phyloP scores from a whole-genome alignment of 345 rosid genomes.

The Populus simonii region DNA sequence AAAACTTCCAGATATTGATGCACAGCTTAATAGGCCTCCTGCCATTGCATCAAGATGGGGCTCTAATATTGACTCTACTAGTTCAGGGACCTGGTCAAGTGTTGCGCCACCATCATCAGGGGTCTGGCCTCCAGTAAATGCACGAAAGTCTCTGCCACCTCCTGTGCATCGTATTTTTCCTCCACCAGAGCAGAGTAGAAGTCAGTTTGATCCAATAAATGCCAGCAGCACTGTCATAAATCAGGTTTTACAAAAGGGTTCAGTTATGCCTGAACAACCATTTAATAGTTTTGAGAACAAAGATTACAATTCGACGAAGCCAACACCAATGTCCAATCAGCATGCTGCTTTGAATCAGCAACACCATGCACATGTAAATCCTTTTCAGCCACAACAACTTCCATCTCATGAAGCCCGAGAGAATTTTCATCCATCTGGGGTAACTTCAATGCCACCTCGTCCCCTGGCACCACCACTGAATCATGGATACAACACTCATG shows the following conservation, averaged over 20 bases:
- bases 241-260: slow-evolving; percentile 45
- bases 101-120: slow-evolving; percentile 33
- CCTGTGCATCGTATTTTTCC: slow-evolving; percentile 43
- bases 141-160: slow-evolving; percentile 50
- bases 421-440: slow-evolving; percentile 34
- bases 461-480: slow-evolving; percentile 34
- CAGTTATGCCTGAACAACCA: slow-evolving; percentile 49
- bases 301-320: slow-evolving; percentile 32
- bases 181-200: slow-evolving; percentile 37
- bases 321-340: slow-evolving; percentile 39
- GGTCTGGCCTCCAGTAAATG: slow-evolving; percentile 56
- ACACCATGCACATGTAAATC: slow-evolving; percentile 40
- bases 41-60: slow-evolving; percentile 36
- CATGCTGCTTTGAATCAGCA: slow-evolving; percentile 46
- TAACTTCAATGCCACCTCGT: slow-evolving; percentile 45
- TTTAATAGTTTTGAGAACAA: slow-evolving; percentile 39
- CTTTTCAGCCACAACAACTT: slow-evolving; percentile 46
- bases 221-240: slow-evolving; percentile 38
- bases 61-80: slow-evolving; percentile 40
- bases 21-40: slow-evolving; percentile 40
- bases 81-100: slow-evolving; percentile 32
- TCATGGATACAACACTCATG: slow-evolving; percentile 51
- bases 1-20: slow-evolving; percentile 35
- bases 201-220: slow-evolving; percentile 45
- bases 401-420: slow-evolving; percentile 41